Conservation (phyloP, 805 yeast species). For the Candida ulmi region DNA sequence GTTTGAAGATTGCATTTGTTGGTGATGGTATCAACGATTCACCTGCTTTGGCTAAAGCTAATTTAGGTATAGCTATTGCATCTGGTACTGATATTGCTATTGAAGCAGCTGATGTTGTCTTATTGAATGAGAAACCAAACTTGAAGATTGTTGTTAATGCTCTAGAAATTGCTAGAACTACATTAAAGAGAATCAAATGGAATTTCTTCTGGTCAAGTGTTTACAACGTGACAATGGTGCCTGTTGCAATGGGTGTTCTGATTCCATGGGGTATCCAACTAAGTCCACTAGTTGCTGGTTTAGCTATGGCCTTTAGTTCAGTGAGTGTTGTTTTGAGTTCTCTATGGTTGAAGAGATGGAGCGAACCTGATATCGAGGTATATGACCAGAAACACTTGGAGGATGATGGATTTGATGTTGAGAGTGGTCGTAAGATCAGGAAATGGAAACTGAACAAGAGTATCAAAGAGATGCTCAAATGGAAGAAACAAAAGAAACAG, state of each 20-base stretch:
- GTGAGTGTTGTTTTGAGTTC: conserved; percentile 85
- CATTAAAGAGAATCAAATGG: conserved; percentile 68
- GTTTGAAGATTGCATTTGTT: conserved; percentile 66
- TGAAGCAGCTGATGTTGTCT: conserved; percentile 91
- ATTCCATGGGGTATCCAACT: conserved; percentile 71
- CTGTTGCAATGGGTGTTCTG: conserved; percentile 91
- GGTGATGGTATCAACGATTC: conserved; percentile 99
- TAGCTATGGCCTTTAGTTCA: conserved; percentile 91
- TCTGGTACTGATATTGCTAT: conserved; percentile 95
- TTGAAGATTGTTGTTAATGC: conserved; percentile 53
- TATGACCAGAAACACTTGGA: conserved; percentile 1
- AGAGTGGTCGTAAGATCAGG: conserved; percentile 7
- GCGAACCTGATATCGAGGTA: conserved; percentile 22
- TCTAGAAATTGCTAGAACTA: conserved; percentile 59
- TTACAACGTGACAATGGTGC: conserved; percentile 81
- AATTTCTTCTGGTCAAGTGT: conserved; percentile 86
- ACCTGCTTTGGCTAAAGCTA: conserved; percentile 86
- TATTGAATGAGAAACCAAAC: conserved; percentile 39
- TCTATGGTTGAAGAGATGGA: conserved; percentile 65
- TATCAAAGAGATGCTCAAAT: conserved; percentile 8
- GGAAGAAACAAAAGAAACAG: conserved; percentile 1
- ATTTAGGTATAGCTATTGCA: conserved; percentile 86
- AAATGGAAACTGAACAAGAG: conserved; percentile 14
- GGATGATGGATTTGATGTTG: conserved; percentile 13
- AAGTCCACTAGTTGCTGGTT: conserved; percentile 86